Percentiles rank a stretch among this genome's conserved stretches.
Evolutionary conservation across 2,329 filamentous ascomycete genomes (phyloP).

Genomic region (Aaosphaeria pasadenensis): DNA sequence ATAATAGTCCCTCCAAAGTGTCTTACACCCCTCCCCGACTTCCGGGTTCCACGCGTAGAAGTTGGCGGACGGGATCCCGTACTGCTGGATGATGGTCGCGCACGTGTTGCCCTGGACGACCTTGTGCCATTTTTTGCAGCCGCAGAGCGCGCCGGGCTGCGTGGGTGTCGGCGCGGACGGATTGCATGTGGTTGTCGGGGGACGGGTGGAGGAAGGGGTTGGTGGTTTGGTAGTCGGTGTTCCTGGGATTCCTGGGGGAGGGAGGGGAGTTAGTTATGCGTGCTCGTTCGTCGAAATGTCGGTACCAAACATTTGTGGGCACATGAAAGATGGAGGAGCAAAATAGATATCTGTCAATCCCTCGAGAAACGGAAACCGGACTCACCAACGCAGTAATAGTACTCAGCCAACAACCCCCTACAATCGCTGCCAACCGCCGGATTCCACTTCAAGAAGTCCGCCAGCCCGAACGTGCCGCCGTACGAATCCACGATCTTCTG

Average conservation of each 20-base stretch:
- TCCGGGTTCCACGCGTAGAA: constrained; percentile 3
- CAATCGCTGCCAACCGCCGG: constrained; percentile 4
- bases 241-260: neutral
- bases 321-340: too few relatives aligned
- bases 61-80: constrained; percentile 2
- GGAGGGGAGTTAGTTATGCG: neutral
- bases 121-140: constrained; percentile 5
- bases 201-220: neutral
- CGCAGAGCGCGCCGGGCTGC: constrained; percentile 1
- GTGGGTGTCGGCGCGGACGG: neutral
- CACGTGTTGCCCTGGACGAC: constrained; percentile 2
- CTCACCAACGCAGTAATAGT: constrained; percentile 3
- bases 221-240: neutral
- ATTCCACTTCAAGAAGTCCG: constrained; percentile 1
- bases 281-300: too few relatives aligned
- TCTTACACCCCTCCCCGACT: constrained; percentile 1
- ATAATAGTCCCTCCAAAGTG: constrained; percentile 1
- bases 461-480: neutral
- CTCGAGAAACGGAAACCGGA: too few relatives aligned
- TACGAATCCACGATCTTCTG: neutral
- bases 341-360: too few relatives aligned
- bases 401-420: constrained; percentile 1
- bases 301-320: too few relatives aligned
- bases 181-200: neutral
- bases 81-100: constrained; percentile 2